These are phyloP conservation scores for Colletotrichum filicis DNA, from an alignment of 2,329 filamentous ascomycete genomes.

Conservation along the genomic window DNA sequence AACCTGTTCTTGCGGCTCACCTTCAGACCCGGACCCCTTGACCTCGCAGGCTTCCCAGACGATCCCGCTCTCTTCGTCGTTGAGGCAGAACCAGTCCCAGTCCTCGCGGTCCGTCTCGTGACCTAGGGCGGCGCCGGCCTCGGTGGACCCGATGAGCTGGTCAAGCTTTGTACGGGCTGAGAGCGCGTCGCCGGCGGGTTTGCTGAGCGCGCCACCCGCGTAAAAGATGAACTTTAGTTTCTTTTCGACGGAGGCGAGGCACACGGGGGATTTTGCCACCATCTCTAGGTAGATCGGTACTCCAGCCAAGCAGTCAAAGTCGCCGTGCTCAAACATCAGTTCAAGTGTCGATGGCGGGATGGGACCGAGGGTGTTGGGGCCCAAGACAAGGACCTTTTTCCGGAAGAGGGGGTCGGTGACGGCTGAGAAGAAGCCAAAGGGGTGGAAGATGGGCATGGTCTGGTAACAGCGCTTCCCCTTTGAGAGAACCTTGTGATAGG, in stretches of 20 bases:
- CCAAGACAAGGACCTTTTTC: conserved; percentile 40
- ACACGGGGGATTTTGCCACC: conserved; percentile 9
- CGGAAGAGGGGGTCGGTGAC: conserved; percentile 38
- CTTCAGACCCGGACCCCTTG: background rate
- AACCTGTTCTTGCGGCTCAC: conserved; percentile 34
- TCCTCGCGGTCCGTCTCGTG: conserved; percentile 40
- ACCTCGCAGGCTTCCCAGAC: conserved; percentile 7
- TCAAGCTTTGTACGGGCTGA: conserved; percentile 39
- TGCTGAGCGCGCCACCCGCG: conserved; percentile 44
- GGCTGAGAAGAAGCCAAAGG: conserved; percentile 31
- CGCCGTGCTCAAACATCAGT: conserved; percentile 31
- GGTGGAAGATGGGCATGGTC: conserved; percentile 40
- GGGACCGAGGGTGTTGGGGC: conserved; percentile 1
- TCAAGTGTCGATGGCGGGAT: conserved; percentile 40
- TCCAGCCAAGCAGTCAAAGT: conserved; percentile 13
- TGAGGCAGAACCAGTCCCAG: conserved; percentile 45
- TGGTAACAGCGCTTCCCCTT: conserved; percentile 23
- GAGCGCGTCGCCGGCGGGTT: conserved; percentile 43
- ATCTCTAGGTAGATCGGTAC: conserved; percentile 18
- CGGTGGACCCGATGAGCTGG: conserved; percentile 45
- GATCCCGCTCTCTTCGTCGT: conserved; percentile 33
- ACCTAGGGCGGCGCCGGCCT: conserved; percentile 38
- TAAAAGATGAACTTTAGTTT: conserved; percentile 40
- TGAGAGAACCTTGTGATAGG: background rate
- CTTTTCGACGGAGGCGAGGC: conserved; percentile 39